Evolutionary conservation across 208 protist species (phyloP).

Genomic region (Willaertia magna): DNA sequence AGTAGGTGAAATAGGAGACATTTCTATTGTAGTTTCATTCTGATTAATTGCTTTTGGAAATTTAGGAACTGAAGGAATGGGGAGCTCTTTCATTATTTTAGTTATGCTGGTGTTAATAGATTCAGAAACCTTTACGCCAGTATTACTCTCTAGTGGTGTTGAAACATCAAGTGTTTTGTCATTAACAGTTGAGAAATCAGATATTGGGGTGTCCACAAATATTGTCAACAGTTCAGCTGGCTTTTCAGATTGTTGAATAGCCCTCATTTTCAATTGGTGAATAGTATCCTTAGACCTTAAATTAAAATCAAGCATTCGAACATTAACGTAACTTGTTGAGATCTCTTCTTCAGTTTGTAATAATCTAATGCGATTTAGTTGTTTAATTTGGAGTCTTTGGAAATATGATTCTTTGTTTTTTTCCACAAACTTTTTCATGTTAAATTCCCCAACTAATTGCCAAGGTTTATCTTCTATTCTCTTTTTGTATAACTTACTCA

Average conservation of each 20-base stretch:
- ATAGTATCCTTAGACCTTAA: background rate
- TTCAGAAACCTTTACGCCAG: background rate
- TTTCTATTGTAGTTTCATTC: background rate
- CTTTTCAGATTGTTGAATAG: background rate
- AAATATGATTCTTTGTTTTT: too few relatives aligned
- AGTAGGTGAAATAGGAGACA: background rate
- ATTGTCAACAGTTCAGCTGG: background rate
- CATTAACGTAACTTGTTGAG: background rate
- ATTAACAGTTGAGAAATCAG: background rate
- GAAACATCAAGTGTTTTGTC: background rate
- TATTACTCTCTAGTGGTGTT: background rate
- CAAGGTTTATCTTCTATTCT: background rate
- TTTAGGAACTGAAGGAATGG: background rate
- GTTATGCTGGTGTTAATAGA: background rate
- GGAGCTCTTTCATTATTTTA: too few relatives aligned
- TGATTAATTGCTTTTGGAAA: too few relatives aligned
- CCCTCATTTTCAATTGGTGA: background rate
- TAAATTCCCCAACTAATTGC: background rate
- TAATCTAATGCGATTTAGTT: too few relatives aligned
- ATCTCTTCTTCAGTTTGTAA: background rate
- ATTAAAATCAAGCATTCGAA: background rate
- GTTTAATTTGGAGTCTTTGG: too few relatives aligned
- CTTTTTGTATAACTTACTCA: background rate
- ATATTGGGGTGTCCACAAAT: constrained; percentile 1
- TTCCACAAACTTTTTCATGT: background rate